Evolutionary conservation across 2,329 filamentous ascomycete genomes (phyloP).

Genomic region (Alternaria solani): DNA sequence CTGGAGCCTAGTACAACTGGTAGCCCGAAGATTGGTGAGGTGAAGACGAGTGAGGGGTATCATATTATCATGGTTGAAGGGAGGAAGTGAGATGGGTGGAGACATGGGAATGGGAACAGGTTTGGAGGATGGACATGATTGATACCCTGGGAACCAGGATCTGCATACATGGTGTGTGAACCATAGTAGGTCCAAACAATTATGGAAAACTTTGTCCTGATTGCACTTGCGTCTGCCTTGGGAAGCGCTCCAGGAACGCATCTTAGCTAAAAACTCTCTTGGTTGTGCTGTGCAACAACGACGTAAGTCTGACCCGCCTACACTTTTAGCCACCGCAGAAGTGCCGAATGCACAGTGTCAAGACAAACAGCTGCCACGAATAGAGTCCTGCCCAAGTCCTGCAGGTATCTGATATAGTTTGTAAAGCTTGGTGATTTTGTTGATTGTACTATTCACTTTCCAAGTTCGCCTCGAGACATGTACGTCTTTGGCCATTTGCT

Average conservation of each 20-base stretch:
- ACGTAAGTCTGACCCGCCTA: neutral
- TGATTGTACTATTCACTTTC: neutral
- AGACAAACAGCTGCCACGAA: neutral
- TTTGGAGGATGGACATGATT: neutral
- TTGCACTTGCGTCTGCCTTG: too few species aligned
- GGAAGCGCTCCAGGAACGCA: neutral
- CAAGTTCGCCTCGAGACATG: neutral
- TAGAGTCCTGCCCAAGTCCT: neutral
- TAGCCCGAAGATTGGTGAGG: constrained; percentile 72
- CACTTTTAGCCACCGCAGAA: neutral
- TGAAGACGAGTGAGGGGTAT: constrained; percentile 78
- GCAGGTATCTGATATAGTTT: neutral
- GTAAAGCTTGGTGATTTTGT: neutral
- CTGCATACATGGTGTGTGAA: neutral
- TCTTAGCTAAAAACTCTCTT: neutral
- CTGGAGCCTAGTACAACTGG: constrained; percentile 71
- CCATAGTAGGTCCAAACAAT: neutral
- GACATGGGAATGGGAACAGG: neutral
- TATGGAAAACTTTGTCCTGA: neutral
- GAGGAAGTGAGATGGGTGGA: constrained; percentile 55
- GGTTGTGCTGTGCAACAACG: neutral
- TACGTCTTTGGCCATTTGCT: neutral
- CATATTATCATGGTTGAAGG: constrained; percentile 82
- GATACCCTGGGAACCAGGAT: neutral
- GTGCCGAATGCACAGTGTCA: neutral